Evolutionary conservation across 257 asterid genomes (phyloP).

Genomic region (Henckelia pumila): DNA sequence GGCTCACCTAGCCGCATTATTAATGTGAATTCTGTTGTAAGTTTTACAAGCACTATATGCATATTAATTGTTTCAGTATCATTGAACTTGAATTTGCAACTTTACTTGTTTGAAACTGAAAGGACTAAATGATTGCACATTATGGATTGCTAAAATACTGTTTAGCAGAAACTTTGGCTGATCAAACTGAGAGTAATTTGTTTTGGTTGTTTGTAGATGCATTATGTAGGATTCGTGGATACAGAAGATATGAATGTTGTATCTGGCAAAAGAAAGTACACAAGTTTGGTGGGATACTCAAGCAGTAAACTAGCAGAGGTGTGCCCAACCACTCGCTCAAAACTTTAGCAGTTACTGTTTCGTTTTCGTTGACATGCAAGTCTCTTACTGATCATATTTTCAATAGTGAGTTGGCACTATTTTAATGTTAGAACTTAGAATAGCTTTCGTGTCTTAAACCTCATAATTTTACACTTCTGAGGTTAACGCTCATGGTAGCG

Average conservation of each 20-base stretch:
- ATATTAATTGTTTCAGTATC: constrained; percentile 6
- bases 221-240: constrained; percentile 88
- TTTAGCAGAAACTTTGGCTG: background rate
- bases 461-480: background rate
- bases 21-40: constrained; percentile 84
- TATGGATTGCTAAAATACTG: background rate
- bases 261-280: constrained; percentile 76
- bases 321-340: constrained; percentile 24
- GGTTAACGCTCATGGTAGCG: constrained; percentile 15
- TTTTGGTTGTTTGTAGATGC: constrained; percentile 59
- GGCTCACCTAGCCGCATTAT: constrained; percentile 94
- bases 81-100: background rate
- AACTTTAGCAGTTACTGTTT: constrained; percentile 13
- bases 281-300: constrained; percentile 74
- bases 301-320: constrained; percentile 96
- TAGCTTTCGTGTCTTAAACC: constrained; percentile 20
- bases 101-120: constrained; percentile 13
- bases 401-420: constrained; percentile 3
- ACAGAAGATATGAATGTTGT: constrained; percentile 93
- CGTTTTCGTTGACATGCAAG: constrained; percentile 5
- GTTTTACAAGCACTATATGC: constrained; percentile 33
- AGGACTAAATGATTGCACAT: constrained; percentile 5
- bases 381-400: constrained; percentile 1
- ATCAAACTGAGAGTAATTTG: constrained; percentile 21
- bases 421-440: constrained; percentile 5